These are phyloP conservation scores for Adansonia gregorii DNA, from an alignment of 441 rosid species.

Conservation along the genomic window DNA sequence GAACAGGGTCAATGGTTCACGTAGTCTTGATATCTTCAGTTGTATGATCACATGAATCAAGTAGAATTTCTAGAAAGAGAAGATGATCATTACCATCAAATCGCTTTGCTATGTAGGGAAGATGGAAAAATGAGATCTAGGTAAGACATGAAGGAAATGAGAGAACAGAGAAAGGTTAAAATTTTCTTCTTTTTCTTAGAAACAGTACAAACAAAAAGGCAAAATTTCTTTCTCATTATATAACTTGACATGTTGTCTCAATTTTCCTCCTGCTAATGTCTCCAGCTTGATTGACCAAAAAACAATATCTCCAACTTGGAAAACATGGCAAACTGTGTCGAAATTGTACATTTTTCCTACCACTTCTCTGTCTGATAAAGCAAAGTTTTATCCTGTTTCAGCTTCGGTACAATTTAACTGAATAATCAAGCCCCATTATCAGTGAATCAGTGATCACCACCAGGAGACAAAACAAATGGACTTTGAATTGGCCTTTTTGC, in stretches of 20 bases:
- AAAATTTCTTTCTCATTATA: background rate
- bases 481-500: no score
- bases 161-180: background rate
- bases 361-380: no score
- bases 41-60: background rate
- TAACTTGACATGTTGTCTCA: background rate
- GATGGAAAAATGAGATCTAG: background rate
- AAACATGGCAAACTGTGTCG: no score
- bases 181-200: conserved; percentile 9
- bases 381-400: no score
- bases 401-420: no score
- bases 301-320: background rate
- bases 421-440: no score
- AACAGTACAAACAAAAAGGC: background rate
- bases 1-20: background rate
- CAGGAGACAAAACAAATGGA: no score
- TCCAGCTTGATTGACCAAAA: background rate
- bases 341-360: no score
- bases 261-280: background rate
- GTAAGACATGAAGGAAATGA: background rate
- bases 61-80: no score
- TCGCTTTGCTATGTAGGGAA: background rate
- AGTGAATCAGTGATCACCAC: no score
- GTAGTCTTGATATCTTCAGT: background rate
- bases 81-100: background rate